phyloP scores from a whole-genome alignment of 2,329 filamentous ascomycete genomes.

The Nemania abortiva region DNA sequence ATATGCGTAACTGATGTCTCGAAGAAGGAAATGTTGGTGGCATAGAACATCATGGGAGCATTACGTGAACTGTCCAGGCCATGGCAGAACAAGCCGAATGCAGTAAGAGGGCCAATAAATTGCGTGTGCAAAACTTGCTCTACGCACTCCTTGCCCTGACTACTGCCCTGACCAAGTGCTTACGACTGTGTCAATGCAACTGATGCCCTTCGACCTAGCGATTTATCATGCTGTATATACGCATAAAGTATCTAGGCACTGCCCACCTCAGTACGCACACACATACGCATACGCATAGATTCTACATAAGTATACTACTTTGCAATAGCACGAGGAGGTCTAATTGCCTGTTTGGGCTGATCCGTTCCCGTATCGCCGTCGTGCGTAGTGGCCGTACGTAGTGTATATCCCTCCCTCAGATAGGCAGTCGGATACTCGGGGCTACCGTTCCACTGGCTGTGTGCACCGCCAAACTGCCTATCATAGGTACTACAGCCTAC shows the following conservation, averaged over 20 bases:
- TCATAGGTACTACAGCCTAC: neutral
- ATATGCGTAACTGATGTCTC: slow-evolving; percentile 18
- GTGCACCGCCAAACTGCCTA: neutral
- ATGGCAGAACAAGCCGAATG: slow-evolving; percentile 9
- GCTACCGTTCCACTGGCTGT: slow-evolving; percentile 25
- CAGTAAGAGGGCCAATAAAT: neutral
- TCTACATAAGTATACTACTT: too few species aligned
- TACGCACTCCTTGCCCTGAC: neutral
- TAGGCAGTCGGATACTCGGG: slow-evolving; percentile 14
- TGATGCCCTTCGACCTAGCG: neutral
- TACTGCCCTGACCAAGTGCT: neutral
- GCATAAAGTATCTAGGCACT: too few species aligned
- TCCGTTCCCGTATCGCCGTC: neutral
- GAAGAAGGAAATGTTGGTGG: slow-evolving; percentile 21
- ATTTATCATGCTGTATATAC: neutral
- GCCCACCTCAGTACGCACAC: neutral
- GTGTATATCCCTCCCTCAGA: neutral
- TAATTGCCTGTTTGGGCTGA: slow-evolving; percentile 14
- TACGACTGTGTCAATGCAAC: neutral
- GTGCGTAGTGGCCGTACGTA: neutral
- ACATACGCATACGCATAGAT: neutral
- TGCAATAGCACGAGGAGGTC: neutral
- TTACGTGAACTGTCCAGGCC: neutral
- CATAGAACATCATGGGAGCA: neutral
- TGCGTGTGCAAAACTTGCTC: slow-evolving; percentile 7